Percentiles rank a stretch among this genome's conserved stretches.
These are phyloP conservation scores for Citrus maxima DNA, from an alignment of 345 rosid species.

Conservation along the genomic window DNA sequence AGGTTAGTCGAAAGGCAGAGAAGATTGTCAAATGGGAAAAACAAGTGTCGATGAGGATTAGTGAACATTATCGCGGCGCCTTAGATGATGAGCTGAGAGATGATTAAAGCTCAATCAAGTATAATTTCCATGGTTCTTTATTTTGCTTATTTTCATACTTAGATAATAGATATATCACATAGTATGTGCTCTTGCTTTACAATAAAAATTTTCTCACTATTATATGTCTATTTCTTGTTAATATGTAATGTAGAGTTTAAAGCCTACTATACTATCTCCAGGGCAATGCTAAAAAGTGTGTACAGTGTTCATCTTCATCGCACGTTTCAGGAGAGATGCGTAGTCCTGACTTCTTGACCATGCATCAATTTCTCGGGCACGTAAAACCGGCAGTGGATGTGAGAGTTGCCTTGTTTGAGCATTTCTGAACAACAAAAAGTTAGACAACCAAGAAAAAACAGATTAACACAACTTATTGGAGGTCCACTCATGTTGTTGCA, in stretches of 20 bases:
- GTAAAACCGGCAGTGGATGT: conserved; percentile 96
- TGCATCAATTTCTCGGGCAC: conserved; percentile 92
- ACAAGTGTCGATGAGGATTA: conserved; percentile 20
- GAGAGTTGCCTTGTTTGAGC: conserved; percentile 94
- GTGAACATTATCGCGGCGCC: neutral
- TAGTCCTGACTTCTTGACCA: conserved; percentile 89
- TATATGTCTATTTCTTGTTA: neutral
- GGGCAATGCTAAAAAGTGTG: conserved; percentile 35
- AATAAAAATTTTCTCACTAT: neutral
- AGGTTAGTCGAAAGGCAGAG: conserved; percentile 58
- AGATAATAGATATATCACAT: neutral
- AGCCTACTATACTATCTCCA: conserved; percentile 18
- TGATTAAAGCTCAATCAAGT: conserved; percentile 19
- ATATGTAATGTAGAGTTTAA: neutral
- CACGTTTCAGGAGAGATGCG: conserved; percentile 61
- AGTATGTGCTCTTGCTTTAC: neutral
- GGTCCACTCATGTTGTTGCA: conserved; percentile 16
- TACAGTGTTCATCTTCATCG: conserved; percentile 31
- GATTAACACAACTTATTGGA: neutral
- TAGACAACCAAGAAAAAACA: conserved; percentile 20
- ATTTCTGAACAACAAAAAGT: conserved; percentile 51
- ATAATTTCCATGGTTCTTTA: neutral
- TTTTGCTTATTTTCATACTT: neutral
- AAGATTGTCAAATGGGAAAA: conserved; percentile 38
- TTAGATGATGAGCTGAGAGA: conserved; percentile 36